Evolutionary conservation across 208 protist genomes (phyloP).

Genomic region (Crithidia bombi): DNA sequence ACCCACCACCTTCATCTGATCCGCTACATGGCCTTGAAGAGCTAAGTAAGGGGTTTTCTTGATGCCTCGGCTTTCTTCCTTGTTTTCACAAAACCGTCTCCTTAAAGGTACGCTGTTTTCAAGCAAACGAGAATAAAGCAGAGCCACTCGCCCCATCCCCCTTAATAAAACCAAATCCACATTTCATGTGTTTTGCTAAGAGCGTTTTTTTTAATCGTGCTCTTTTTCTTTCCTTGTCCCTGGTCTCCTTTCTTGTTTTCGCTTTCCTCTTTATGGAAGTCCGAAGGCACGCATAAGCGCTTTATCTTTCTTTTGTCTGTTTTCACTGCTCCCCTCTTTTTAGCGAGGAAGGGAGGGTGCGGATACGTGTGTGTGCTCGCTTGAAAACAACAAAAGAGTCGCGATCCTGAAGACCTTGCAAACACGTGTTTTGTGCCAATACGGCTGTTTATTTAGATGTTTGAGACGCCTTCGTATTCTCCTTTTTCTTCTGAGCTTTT

Average conservation of each 20-base stretch:
- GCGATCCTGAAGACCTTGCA: no score
- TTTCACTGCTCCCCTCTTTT: neutral
- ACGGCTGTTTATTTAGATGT: no score
- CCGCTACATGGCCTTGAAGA: slow-evolving; percentile 1
- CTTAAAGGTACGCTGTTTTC: no score
- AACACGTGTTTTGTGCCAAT: no score
- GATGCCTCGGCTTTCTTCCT: neutral
- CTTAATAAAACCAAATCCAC: no score
- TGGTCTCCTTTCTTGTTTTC: neutral
- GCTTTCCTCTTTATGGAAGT: neutral
- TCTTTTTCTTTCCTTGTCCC: neutral
- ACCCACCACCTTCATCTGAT: no score
- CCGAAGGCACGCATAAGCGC: neutral
- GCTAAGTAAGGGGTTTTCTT: neutral
- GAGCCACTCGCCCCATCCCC: no score
- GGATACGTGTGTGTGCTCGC: neutral
- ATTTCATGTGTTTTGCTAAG: no score
- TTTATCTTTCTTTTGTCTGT: neutral
- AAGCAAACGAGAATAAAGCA: no score
- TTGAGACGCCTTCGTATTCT: no score
- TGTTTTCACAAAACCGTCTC: neutral
- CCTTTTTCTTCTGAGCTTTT: no score
- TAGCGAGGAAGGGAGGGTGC: neutral
- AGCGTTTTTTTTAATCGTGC: neutral
- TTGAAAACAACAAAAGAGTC: neutral